These are phyloP conservation scores for Corylus avellana DNA, from an alignment of 306 rosid genomes.

Conservation along the genomic window DNA sequence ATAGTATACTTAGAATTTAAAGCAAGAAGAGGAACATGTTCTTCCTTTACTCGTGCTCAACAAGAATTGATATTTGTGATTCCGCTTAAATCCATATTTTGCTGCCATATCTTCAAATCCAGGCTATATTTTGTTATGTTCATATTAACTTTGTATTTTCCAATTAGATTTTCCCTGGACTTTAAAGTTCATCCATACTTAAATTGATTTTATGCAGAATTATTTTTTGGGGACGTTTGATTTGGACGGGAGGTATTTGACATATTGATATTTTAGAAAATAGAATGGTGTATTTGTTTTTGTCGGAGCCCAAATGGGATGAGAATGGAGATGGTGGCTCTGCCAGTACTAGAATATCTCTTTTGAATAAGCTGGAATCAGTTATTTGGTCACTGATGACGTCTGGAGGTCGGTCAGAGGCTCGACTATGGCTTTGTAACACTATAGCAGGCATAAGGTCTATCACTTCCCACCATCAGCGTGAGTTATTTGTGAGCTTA, in stretches of 20 bases:
- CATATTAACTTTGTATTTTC: too few species aligned
- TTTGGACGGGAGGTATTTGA: not conserved
- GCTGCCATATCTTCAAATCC: too few species aligned
- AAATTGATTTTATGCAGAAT: constrained; percentile 17
- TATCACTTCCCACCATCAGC: constrained; percentile 42
- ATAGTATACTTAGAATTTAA: too few species aligned
- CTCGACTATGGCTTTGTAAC: constrained; percentile 80
- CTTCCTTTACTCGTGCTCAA: too few species aligned
- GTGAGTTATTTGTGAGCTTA: constrained; percentile 53
- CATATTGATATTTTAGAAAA: not conserved
- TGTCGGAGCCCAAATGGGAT: constrained; percentile 52
- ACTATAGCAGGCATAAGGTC: constrained; percentile 53
- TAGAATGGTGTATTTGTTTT: constrained; percentile 57
- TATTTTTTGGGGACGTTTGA: not conserved
- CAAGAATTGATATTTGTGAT: too few species aligned
- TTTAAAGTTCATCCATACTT: not conserved
- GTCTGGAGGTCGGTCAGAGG: constrained; percentile 66
- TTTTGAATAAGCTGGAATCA: constrained; percentile 64
- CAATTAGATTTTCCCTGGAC: too few species aligned
- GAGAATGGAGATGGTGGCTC: constrained; percentile 36
- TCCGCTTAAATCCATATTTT: too few species aligned
- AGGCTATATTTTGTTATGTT: too few species aligned
- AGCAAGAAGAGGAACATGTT: too few species aligned
- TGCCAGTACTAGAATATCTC: constrained; percentile 41
- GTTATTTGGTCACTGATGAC: constrained; percentile 52